Percentiles rank a stretch among this genome's conserved stretches.
Evolutionary conservation across 306 rosid genomes (phyloP).

Genomic region (Abrus pulchellus): DNA sequence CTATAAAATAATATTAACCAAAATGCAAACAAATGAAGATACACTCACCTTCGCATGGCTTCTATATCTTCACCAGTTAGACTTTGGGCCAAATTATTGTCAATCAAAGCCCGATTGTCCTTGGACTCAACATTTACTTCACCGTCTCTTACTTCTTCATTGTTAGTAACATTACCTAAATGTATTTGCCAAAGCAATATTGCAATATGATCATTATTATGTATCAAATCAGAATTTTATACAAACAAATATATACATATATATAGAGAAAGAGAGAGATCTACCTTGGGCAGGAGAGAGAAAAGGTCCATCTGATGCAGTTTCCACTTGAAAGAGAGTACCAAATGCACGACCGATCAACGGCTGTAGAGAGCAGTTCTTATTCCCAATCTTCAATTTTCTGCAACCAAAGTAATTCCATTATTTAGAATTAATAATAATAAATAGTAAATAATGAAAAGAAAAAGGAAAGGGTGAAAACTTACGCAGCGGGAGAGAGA

Average conservation of each 20-base stretch:
- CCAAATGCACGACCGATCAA: conserved; percentile 83
- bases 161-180: conserved; percentile 52
- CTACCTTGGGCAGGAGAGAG: conserved; percentile 69
- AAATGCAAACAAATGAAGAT: conserved; percentile 17
- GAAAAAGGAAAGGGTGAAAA: background rate
- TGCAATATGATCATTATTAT: background rate
- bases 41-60: conserved; percentile 75
- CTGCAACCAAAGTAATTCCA: conserved; percentile 48
- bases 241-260: no score
- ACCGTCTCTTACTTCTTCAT: conserved; percentile 55
- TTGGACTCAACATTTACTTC: conserved; percentile 57
- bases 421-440: background rate
- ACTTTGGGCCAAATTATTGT: conserved; percentile 87
- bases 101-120: conserved; percentile 80
- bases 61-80: conserved; percentile 89
- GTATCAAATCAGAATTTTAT: background rate
- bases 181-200: background rate
- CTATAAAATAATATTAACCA: background rate
- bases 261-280: background rate
- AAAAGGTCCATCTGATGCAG: conserved; percentile 58
- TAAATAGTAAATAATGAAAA: background rate
- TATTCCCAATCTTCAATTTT: conserved; percentile 89
- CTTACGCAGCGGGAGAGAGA: conserved; percentile 78
- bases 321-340: conserved; percentile 79
- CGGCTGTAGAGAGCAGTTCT: conserved; percentile 74